Base-by-base conservation (phyloP, 2,329 filamentous ascomycete species). In the Paecilomyces sp. region DNA sequence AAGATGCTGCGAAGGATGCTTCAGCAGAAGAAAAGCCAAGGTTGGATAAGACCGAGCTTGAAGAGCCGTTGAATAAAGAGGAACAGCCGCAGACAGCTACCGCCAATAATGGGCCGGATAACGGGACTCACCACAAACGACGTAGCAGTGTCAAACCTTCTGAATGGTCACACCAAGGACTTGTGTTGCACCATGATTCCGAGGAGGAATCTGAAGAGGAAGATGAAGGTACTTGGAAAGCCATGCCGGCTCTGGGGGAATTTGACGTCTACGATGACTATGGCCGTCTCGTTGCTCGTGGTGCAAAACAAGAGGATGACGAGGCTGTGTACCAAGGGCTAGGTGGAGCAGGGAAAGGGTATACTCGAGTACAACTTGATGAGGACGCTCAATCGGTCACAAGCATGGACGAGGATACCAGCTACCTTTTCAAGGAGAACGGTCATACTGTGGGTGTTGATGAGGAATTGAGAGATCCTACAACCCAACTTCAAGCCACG, bases 241-340 rank as follows among this genome's bases (percentile, higher is more conserved):
- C 86, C 2, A 99, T 99, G 94, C 94, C 93, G 1, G 87, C 94
- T 1, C 91, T 92, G 69, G 94, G 92, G 7, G 88, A 89, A 41
- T 95, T 94, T 72, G 93, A 97, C 75, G 89, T 96, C 65, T 99
- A 97, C 74, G 91, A 99, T 71, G 94, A 99, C 68, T 88, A 96
- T 72, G 90, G 96, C 66, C 90, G 85, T 65, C 81, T 99, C 30
- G 82, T 99, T 64, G 94, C 94, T 12, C 88, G 85, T 63, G 93
- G 95, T 66, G 88, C 88, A 60, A 80, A 83, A 47, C 85, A 88
- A 61, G 84, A 83, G 31, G 85, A 87, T 13, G 87, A 91, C 55
- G 88, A 88, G 58, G 85, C 87, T 62, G 87, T 84, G 51, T 96
- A 96, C 68, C 84, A 81, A 24, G 88, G 88, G 13, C 82, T 96